phyloP scores from a whole-genome alignment of 2,329 filamentous ascomycete genomes.

The Ceratocystis alfenasii region DNA sequence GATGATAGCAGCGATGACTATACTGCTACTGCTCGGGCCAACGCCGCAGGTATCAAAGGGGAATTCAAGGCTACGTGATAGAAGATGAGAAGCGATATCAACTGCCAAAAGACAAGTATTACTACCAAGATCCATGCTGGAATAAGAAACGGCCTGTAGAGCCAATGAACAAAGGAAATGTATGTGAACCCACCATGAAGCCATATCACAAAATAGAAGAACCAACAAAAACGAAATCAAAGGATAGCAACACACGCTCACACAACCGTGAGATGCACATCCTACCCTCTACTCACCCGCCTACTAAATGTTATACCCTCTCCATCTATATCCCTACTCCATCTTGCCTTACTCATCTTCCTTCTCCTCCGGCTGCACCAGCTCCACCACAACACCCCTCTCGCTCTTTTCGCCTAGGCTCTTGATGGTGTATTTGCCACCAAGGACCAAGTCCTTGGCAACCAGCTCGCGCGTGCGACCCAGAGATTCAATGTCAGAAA shows the following conservation, averaged over 20 bases:
- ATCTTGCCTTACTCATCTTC: slow-evolving; percentile 18
- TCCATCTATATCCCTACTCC: background rate
- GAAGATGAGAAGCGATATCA: background rate
- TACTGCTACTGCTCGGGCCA: background rate
- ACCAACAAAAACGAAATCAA: background rate
- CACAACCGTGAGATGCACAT: background rate
- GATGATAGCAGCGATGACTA: background rate
- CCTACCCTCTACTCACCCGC: too few species aligned
- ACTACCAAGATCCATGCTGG: background rate
- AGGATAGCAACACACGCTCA: background rate
- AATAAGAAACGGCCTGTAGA: background rate
- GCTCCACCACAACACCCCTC: slow-evolving; percentile 32
- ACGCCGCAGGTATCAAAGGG: background rate
- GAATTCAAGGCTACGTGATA: background rate
- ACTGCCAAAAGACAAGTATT: background rate
- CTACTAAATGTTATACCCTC: background rate
- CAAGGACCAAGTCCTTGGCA: slow-evolving; percentile 82
- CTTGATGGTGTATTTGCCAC: slow-evolving; percentile 63
- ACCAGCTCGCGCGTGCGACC: slow-evolving; percentile 90
- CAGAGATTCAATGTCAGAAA: slow-evolving; percentile 83
- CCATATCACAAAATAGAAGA: slow-evolving; percentile 1
- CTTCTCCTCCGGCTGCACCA: slow-evolving; percentile 33
- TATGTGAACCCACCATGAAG: background rate
- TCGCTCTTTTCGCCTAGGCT: slow-evolving; percentile 28
- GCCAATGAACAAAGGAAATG: slow-evolving; percentile 15